A percentile compares a stretch with the other conserved stretches of the same genome.
These are phyloP conservation scores for Hippophae tibetana DNA, from an alignment of 306 rosid species.

Conservation along the genomic window DNA sequence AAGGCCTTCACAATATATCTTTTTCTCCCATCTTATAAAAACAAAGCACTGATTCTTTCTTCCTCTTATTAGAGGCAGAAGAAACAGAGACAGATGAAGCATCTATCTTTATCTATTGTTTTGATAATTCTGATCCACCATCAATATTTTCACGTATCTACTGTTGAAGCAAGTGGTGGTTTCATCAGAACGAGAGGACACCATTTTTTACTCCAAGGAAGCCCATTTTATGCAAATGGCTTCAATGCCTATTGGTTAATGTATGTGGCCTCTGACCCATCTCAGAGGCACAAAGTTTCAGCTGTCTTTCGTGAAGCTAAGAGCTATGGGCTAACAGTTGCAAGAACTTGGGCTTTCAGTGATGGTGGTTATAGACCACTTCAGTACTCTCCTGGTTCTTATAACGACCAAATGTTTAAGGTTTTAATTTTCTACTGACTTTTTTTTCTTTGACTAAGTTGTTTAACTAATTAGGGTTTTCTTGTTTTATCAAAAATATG, in stretches of 20 bases:
- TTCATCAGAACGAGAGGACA: conserved; percentile 65
- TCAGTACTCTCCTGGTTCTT: conserved; percentile 76
- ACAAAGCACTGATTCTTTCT: conserved; percentile 7
- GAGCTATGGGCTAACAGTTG: conserved; percentile 66
- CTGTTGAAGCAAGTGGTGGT: conserved; percentile 52
- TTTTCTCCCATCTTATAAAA: not conserved
- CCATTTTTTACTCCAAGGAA: conserved; percentile 59
- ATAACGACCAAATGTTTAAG: conserved; percentile 75
- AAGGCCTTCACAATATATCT: too few species aligned
- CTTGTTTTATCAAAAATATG: not conserved
- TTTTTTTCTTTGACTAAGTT: not conserved
- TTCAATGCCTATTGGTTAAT: conserved; percentile 94
- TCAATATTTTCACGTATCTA: conserved; percentile 17
- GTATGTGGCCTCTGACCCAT: conserved; percentile 73
- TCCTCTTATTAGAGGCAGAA: not conserved
- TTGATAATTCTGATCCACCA: conserved; percentile 35
- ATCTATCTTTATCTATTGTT: conserved; percentile 30
- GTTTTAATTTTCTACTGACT: conserved; percentile 19
- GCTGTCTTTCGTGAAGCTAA: conserved; percentile 61
- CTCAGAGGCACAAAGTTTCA: conserved; percentile 69
- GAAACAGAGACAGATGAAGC: conserved; percentile 38
- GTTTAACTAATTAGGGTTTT: not conserved
- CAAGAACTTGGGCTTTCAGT: conserved; percentile 96
- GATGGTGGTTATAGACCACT: conserved; percentile 86
- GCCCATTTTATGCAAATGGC: conserved; percentile 78